Evolutionary conservation across 2,329 filamentous ascomycete species (phyloP).

Genomic region (Apiospora rasikravindrae): DNA sequence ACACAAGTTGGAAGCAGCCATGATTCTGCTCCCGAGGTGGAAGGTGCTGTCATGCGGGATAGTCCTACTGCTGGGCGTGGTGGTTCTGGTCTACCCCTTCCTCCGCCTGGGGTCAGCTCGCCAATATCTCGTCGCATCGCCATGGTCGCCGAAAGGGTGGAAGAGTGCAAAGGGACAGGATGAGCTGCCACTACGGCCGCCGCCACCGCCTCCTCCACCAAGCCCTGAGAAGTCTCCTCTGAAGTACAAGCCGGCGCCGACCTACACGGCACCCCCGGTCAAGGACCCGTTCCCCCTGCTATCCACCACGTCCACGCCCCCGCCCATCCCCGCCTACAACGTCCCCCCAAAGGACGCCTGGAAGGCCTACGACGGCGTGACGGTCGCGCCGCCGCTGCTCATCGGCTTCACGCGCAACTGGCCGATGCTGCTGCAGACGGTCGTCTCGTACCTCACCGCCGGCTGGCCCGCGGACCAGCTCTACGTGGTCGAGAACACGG

Average conservation of each 20-base stretch:
- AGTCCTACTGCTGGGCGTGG: neutral
- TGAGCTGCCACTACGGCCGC: neutral
- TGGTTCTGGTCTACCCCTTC: neutral
- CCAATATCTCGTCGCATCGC: neutral
- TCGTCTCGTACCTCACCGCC: slow-evolving; percentile 62
- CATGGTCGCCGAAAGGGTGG: neutral
- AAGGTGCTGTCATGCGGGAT: neutral
- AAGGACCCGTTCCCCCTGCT: slow-evolving; percentile 50
- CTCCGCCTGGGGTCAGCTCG: neutral
- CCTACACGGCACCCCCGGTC: slow-evolving; percentile 43
- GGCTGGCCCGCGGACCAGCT: slow-evolving; percentile 64
- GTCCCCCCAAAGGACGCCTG: slow-evolving; percentile 43
- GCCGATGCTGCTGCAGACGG: slow-evolving; percentile 59
- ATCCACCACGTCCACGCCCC: slow-evolving; percentile 37
- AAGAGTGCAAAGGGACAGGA: neutral
- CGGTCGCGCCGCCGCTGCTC: slow-evolving; percentile 54
- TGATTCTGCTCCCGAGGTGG: neutral
- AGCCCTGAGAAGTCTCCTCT: neutral
- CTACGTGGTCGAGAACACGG: slow-evolving; percentile 64
- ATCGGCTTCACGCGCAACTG: slow-evolving; percentile 65
- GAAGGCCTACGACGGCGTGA: slow-evolving; percentile 41
- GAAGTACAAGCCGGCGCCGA: slow-evolving; percentile 40
- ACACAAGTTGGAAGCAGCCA: no score
- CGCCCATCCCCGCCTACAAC: slow-evolving; percentile 53
- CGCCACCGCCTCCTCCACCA: neutral